Conservation (phyloP, 768 basidiomycete genomes). For the Tylopilus intermedius region DNA sequence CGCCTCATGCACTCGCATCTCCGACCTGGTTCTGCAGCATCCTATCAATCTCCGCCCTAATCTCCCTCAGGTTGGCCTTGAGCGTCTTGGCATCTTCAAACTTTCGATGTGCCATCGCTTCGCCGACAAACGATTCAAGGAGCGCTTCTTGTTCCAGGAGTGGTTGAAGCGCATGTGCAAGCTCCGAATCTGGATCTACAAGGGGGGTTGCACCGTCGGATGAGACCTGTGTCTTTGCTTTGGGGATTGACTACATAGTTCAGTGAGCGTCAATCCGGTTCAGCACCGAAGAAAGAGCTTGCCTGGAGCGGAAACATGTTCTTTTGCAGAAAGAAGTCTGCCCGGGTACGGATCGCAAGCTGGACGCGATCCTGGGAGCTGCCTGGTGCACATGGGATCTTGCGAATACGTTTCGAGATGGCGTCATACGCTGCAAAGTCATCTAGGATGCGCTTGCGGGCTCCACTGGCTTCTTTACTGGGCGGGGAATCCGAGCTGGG, state of each 20-base stretch:
- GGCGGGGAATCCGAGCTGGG: conserved; percentile 45
- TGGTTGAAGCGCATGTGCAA: conserved; percentile 76
- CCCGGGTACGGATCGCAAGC: conserved; percentile 69
- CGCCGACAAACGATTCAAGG: conserved; percentile 83
- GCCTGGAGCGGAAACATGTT: conserved; percentile 66
- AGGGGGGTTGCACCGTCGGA: conserved; percentile 19
- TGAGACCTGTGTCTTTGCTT: conserved; percentile 34
- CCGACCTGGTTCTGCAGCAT: conserved; percentile 40
- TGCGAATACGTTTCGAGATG: conserved; percentile 78
- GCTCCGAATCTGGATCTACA: conserved; percentile 62
- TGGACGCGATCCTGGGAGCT: conserved; percentile 84
- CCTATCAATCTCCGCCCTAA: conserved; percentile 76
- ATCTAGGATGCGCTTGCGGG: conserved; percentile 78
- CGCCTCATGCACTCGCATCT: background rate
- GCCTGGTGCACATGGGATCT: conserved; percentile 58
- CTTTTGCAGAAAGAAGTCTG: conserved; percentile 78
- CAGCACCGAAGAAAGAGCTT: background rate
- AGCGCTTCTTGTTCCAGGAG: conserved; percentile 92
- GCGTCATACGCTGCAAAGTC: conserved; percentile 87
- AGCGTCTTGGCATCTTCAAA: conserved; percentile 93
- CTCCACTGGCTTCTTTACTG: conserved; percentile 59
- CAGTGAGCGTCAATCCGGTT: background rate
- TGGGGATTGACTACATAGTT: conserved; percentile 41
- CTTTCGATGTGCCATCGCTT: conserved; percentile 85
- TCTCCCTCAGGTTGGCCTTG: conserved; percentile 74